Evolutionary conservation across 2,329 filamentous ascomycete genomes (phyloP).

Genomic region (Penicillium sp.): DNA sequence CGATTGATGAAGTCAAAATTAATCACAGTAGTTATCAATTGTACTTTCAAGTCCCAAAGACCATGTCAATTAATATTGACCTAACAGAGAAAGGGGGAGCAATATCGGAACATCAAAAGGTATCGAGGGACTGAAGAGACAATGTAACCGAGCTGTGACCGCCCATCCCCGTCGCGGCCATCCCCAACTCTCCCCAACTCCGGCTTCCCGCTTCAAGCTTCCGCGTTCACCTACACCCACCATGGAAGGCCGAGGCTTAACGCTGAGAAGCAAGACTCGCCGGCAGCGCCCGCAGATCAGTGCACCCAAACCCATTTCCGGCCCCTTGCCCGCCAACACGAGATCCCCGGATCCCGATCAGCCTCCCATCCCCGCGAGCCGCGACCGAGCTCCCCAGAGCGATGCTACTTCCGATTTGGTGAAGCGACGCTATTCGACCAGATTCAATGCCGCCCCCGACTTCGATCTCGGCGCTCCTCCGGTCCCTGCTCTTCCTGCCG

Average conservation of each 20-base stretch:
- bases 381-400: slow-evolving; percentile 45
- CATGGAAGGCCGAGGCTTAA: slow-evolving; percentile 58
- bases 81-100: too few relatives aligned
- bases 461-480: slow-evolving; percentile 67
- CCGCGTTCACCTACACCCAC: slow-evolving; percentile 18
- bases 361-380: slow-evolving; percentile 29
- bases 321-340: slow-evolving; percentile 37
- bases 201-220: slow-evolving; percentile 3
- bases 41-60: too few relatives aligned
- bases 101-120: too few relatives aligned
- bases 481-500: slow-evolving; percentile 63
- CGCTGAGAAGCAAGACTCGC: slow-evolving; percentile 61
- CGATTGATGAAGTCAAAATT: too few relatives aligned
- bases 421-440: slow-evolving; percentile 89
- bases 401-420: slow-evolving; percentile 74
- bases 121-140: not conserved
- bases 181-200: slow-evolving; percentile 3
- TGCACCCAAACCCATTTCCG: slow-evolving; percentile 56
- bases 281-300: slow-evolving; percentile 57
- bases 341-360: slow-evolving; percentile 36
- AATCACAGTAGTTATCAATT: too few relatives aligned
- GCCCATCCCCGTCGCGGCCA: not conserved
- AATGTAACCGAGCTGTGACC: not conserved
- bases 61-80: too few relatives aligned
- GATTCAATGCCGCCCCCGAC: slow-evolving; percentile 74